These are phyloP conservation scores for Colletotrichum chrysophilum DNA, from an alignment of 2,329 filamentous ascomycete species.

Conservation along the genomic window DNA sequence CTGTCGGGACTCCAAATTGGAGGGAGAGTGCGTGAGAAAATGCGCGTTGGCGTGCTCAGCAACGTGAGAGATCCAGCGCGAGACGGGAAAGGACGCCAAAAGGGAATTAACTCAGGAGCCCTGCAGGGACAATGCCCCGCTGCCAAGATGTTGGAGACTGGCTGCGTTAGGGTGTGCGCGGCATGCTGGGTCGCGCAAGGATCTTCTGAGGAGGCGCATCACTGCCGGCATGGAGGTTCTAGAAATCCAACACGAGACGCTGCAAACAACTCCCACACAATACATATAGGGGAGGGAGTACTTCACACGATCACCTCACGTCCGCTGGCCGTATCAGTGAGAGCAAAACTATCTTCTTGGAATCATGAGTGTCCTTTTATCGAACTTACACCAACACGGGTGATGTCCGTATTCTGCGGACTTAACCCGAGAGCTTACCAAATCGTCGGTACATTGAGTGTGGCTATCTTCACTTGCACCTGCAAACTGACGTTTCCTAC, in stretches of 20 bases:
- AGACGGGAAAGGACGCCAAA: background rate
- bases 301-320: background rate
- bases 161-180: background rate
- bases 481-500: background rate
- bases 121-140: constrained; percentile 4
- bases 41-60: background rate
- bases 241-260: background rate
- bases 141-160: background rate
- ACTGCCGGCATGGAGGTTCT: background rate
- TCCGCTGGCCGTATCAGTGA: background rate
- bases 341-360: background rate
- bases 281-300: background rate
- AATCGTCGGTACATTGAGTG: background rate
- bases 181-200: background rate
- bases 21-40: background rate
- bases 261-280: background rate
- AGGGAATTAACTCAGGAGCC: background rate
- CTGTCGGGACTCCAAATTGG: background rate
- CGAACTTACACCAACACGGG: background rate
- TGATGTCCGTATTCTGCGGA: fast-evolving
- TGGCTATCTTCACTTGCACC: background rate
- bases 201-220: background rate
- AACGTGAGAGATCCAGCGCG: background rate
- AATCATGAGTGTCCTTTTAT: background rate
- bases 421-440: background rate